Evolutionary conservation across 257 asterid species (phyloP).

Genomic region (Salvia miltiorrhiza): DNA sequence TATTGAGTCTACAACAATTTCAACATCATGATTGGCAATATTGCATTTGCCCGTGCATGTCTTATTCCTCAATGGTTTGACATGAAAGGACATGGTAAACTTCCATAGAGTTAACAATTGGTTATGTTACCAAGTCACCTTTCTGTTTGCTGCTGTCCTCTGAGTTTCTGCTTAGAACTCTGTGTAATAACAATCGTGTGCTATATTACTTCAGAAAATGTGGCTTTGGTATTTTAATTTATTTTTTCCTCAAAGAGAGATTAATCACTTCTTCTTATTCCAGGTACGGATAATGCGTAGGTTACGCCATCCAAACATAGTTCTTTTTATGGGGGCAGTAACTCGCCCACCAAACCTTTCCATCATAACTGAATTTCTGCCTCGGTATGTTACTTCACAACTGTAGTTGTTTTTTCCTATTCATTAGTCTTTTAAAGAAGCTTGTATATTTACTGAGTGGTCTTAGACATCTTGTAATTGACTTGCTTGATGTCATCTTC

Average conservation of each 20-base stretch:
- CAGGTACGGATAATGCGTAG: conserved; percentile 99
- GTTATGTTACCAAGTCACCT: not conserved
- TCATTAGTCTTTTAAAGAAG: not conserved
- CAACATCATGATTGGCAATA: not conserved
- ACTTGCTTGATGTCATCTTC: conserved; percentile 4
- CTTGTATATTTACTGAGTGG: not conserved
- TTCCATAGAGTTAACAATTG: not conserved
- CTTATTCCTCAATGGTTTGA: not conserved
- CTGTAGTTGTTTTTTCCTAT: conserved; percentile 5
- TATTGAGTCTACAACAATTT: not conserved
- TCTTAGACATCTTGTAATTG: conserved; percentile 9
- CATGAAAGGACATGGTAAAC: not conserved
- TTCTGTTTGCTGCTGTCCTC: not conserved
- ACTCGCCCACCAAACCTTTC: conserved; percentile 99
- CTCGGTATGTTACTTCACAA: conserved; percentile 64
- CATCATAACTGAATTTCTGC: conserved; percentile 86
- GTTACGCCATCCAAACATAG: conserved; percentile 95
- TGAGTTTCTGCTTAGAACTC: conserved; percentile 3
- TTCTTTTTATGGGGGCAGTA: conserved; percentile 98
- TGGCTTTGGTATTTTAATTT: not conserved
- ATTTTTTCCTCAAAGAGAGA: conserved; percentile 3
- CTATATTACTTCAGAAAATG: not conserved
- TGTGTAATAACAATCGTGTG: not conserved
- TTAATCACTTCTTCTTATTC: conserved; percentile 19
- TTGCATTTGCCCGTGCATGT: conserved; percentile 7